Percentiles rank a stretch among this genome's conserved stretches.
phyloP scores from a whole-genome alignment of 176 grass and related monocot species.

The Chrysopogon serrulatus region DNA sequence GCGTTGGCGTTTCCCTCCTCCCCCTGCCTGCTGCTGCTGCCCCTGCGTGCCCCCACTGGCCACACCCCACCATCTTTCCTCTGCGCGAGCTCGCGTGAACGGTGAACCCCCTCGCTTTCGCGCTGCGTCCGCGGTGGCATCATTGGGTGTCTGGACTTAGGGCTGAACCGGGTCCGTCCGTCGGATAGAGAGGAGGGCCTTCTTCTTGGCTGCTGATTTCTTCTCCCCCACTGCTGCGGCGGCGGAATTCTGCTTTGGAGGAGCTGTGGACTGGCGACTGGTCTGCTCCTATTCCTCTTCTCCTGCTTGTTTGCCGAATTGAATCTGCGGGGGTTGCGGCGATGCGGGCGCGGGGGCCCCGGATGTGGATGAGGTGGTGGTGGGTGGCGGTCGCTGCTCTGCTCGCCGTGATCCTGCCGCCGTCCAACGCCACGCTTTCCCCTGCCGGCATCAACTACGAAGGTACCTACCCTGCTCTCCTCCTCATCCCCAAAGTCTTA shows the following conservation, averaged over 20 bases:
- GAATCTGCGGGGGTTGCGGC: constrained; percentile 19
- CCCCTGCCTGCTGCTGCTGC: not conserved
- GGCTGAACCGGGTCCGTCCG: not conserved
- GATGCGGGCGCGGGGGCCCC: constrained; percentile 13
- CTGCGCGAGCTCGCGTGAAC: not conserved
- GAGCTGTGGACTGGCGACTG: not conserved
- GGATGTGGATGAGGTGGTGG: constrained; percentile 16
- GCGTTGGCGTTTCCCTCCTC: constrained; percentile 11
- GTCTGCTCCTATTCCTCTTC: not conserved
- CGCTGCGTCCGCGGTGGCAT: not conserved
- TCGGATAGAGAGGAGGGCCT: not conserved
- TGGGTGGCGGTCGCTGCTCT: constrained; percentile 5
- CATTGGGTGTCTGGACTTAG: not conserved
- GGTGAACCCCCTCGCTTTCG: constrained; percentile 17
- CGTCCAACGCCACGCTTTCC: constrained; percentile 46
- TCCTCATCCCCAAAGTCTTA: not conserved
- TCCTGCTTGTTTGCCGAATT: not conserved
- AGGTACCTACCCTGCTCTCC: constrained; percentile 3
- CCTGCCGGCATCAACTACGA: constrained; percentile 71
- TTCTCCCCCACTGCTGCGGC: not conserved
- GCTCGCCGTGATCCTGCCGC: constrained; percentile 24
- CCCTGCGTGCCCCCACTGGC: not conserved
- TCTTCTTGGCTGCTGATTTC: not conserved
- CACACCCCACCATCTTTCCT: not conserved
- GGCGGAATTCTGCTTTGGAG: constrained; percentile 20